Percentiles rank a stretch among this genome's conserved stretches.
Evolutionary conservation across 192 early-diverging fungal genomes (phyloP).

Genomic region (Coemansia sp.): DNA sequence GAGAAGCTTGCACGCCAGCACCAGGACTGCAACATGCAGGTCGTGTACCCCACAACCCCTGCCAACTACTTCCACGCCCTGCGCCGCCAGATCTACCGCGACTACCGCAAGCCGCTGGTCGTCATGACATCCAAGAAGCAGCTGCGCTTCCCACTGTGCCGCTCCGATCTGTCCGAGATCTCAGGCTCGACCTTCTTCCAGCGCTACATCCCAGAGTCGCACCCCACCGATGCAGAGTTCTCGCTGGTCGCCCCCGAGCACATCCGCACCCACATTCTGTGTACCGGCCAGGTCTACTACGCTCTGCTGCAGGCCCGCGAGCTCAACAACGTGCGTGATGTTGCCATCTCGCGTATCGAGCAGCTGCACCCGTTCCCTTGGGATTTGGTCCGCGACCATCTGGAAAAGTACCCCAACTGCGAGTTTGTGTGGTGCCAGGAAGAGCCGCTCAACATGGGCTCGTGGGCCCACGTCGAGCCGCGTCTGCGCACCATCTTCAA

Average conservation of each 20-base stretch:
- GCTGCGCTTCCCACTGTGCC: conserved; percentile 91
- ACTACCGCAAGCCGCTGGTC: conserved; percentile 95
- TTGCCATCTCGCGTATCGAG: conserved; percentile 92
- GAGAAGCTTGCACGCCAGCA: conserved; percentile 88
- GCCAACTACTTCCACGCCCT: conserved; percentile 96
- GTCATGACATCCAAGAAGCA: conserved; percentile 81
- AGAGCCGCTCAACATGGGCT: conserved; percentile 92
- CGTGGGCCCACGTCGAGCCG: conserved; percentile 86
- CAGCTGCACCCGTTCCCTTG: conserved; percentile 96
- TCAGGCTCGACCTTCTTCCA: conserved; percentile 78
- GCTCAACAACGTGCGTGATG: conserved; percentile 84
- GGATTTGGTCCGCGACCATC: conserved; percentile 78
- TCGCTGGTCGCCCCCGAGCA: conserved; percentile 75
- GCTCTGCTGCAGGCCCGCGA: conserved; percentile 82
- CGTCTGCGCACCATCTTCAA: conserved; percentile 79
- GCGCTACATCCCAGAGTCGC: conserved; percentile 89
- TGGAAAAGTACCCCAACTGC: conserved; percentile 89
- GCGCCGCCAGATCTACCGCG: conserved; percentile 93
- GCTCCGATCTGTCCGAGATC: conserved; percentile 82
- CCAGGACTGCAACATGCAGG: conserved; percentile 98
- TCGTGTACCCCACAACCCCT: conserved; percentile 96
- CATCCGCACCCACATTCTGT: conserved; percentile 91
- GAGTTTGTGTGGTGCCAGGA: conserved; percentile 95
- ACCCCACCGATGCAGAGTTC: conserved; percentile 68
- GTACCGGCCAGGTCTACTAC: conserved; percentile 98